A percentile compares a stretch with the other conserved stretches of the same genome.
These are phyloP conservation scores for Termitomyces sp. DNA, from an alignment of 1,284 basidiomycete species.

Conservation along the genomic window DNA sequence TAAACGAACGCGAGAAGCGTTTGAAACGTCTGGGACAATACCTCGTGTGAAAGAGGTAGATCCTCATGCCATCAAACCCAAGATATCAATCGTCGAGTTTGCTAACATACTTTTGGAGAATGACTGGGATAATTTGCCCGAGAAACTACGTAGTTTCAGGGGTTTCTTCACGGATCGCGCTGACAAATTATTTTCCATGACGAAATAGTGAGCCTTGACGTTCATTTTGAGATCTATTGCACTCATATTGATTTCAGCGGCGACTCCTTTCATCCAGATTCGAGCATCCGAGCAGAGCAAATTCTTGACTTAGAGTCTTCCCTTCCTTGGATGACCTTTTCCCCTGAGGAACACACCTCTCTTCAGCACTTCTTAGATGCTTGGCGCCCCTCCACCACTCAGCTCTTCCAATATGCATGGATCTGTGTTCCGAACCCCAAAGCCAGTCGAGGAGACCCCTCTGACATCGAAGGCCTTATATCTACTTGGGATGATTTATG, in stretches of 20 bases:
- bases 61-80: neutral
- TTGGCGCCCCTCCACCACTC: slow-evolving; percentile 9
- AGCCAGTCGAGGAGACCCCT: too few species aligned
- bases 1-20: slow-evolving; percentile 7
- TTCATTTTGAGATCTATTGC: neutral
- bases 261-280: neutral
- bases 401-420: slow-evolving; percentile 7
- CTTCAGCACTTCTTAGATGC: slow-evolving; percentile 1
- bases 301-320: neutral
- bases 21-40: slow-evolving; percentile 6
- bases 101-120: slow-evolving; percentile 2
- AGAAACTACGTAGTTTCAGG: neutral
- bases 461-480: slow-evolving; percentile 5
- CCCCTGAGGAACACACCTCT: slow-evolving; percentile 1
- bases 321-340: slow-evolving; percentile 11
- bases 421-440: slow-evolving; percentile 5
- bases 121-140: slow-evolving; percentile 6
- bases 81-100: slow-evolving; percentile 1
- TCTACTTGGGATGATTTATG: slow-evolving; percentile 11
- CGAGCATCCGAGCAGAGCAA: slow-evolving; percentile 4
- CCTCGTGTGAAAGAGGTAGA: slow-evolving; percentile 8
- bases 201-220: neutral
- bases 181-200: neutral
- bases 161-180: slow-evolving; percentile 9
- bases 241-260: neutral